Evolutionary conservation across 768 basidiomycete genomes (phyloP).

Genomic region (Lentinus brumalis): DNA sequence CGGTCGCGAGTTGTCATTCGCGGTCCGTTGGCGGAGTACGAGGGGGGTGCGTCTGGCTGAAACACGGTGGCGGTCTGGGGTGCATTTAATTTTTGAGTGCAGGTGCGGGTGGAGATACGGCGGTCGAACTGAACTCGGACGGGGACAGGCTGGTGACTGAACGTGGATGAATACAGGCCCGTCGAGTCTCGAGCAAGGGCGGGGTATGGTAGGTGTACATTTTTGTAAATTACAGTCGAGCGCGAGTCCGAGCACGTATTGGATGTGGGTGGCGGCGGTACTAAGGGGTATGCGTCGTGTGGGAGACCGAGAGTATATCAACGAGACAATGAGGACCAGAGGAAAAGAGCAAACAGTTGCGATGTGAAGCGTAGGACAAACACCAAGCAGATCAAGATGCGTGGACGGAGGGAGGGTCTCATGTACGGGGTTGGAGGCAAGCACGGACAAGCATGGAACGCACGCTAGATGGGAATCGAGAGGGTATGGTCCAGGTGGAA

Average conservation of each 20-base stretch:
- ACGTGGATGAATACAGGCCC: background rate
- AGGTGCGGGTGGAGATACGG: no score
- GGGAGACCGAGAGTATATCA: background rate
- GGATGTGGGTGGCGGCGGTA: background rate
- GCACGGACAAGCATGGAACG: background rate
- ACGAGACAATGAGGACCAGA: background rate
- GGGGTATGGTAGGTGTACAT: conserved; percentile 6
- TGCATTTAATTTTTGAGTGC: no score
- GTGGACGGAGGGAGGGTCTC: background rate
- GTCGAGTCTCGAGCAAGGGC: background rate
- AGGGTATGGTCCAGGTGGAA: background rate
- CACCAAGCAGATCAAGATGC: background rate
- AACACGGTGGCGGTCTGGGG: no score
- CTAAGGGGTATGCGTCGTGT: background rate
- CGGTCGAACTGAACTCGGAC: background rate
- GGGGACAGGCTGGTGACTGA: background rate
- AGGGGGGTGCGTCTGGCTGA: no score
- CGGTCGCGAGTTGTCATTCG: no score
- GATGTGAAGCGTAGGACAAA: background rate
- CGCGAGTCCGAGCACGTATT: background rate
- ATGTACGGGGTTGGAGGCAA: no score
- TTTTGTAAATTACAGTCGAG: background rate
- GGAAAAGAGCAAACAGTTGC: background rate
- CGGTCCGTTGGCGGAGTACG: no score
- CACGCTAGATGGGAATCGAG: background rate